These are phyloP conservation scores for Xerocomus spinulosus DNA, from an alignment of 768 basidiomycete species.

Conservation along the genomic window DNA sequence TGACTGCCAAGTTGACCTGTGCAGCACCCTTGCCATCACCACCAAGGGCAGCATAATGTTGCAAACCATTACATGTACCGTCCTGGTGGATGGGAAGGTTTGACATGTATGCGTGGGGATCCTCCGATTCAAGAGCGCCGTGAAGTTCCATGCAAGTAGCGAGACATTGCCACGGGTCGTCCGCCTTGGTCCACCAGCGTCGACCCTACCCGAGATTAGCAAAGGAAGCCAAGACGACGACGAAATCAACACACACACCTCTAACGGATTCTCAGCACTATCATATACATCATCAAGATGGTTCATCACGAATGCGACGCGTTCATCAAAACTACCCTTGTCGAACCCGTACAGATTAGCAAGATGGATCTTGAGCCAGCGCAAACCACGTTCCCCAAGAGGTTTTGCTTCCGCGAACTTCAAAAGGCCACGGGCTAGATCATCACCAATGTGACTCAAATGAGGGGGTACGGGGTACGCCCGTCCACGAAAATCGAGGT, in stretches of 20 bases:
- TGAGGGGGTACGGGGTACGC: slow-evolving; percentile 97
- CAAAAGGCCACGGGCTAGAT: slow-evolving; percentile 83
- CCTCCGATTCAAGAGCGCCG: slow-evolving; percentile 67
- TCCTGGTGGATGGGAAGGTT: slow-evolving; percentile 94
- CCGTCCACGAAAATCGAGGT: slow-evolving; percentile 95
- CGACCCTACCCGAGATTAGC: slow-evolving; percentile 44
- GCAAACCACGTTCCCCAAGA: slow-evolving; percentile 77
- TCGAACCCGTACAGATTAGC: slow-evolving; percentile 93
- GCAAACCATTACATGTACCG: slow-evolving; percentile 96
- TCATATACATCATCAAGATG: slow-evolving; percentile 77
- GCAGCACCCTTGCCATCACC: slow-evolving; percentile 84
- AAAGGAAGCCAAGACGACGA: background rate
- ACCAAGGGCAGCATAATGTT: slow-evolving; percentile 97
- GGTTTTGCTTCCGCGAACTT: slow-evolving; percentile 76
- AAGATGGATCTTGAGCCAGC: slow-evolving; percentile 94
- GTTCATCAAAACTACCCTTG: slow-evolving; percentile 91
- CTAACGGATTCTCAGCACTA: slow-evolving; percentile 74
- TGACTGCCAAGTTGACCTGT: slow-evolving; percentile 86
- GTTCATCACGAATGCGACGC: slow-evolving; percentile 72
- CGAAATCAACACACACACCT: slow-evolving; percentile 47
- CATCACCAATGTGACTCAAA: slow-evolving; percentile 93
- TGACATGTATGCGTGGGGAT: slow-evolving; percentile 54
- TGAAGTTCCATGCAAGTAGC: slow-evolving; percentile 89
- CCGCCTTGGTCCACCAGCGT: slow-evolving; percentile 87
- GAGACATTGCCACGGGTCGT: slow-evolving; percentile 97